Percentiles rank a stretch among this genome's conserved stretches.
Conservation (phyloP, 2,329 filamentous ascomycete genomes). For the Beauveria scarabaeidicola region DNA sequence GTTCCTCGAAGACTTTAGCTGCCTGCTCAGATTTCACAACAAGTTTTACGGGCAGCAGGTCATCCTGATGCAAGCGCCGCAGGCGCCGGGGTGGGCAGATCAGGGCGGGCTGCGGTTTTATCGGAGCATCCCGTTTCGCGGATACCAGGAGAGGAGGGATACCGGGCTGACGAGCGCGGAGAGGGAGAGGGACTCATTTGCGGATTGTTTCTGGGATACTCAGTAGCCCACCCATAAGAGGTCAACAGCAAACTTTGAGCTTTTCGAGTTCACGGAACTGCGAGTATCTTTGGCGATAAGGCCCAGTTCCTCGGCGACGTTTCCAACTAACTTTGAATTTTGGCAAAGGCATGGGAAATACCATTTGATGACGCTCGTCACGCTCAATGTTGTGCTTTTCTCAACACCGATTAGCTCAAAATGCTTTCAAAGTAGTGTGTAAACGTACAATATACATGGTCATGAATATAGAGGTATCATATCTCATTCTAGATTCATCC, state of each 20-base stretch:
- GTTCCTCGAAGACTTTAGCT: conserved; percentile 8
- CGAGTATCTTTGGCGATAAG: neutral
- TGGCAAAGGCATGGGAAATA: neutral
- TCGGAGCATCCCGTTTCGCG: neutral
- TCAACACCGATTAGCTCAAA: neutral
- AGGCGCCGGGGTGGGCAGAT: neutral
- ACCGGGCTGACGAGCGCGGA: neutral
- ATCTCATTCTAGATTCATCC: conserved; percentile 68
- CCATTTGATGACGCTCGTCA: neutral
- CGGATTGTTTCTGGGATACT: neutral
- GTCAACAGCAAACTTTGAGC: neutral
- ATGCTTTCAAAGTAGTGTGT: neutral
- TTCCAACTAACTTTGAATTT: neutral
- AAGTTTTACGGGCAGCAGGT: neutral
- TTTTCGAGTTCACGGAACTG: neutral
- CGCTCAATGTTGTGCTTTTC: neutral
- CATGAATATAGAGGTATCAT: neutral
- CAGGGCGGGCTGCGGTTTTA: neutral
- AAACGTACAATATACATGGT: conserved; percentile 2
- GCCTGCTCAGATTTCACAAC: neutral
- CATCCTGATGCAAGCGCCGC: neutral
- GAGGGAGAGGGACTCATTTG: neutral
- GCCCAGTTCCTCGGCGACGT: neutral
- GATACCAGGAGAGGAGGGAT: neutral
- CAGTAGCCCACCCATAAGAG: neutral